Base-by-base conservation (phyloP, 2,329 filamentous ascomycete species). In the Orbilia oligospora region DNA sequence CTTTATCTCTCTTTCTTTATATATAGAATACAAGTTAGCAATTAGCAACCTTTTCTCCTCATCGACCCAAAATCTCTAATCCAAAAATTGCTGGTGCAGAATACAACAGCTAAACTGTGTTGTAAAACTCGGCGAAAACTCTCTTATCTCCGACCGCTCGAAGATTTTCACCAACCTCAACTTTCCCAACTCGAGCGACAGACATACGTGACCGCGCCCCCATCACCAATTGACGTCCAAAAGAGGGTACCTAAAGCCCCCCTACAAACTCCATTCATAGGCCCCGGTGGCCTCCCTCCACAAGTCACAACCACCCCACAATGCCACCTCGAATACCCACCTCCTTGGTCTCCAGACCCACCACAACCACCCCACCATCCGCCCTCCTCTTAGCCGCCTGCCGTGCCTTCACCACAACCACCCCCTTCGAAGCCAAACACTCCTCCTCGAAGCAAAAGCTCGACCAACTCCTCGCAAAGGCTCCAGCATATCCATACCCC, bases 401-500 rank as follows among this genome's bases (percentile, higher is more conserved):
- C 58, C 84, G 84, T 55, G 81, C 76, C 58, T 85, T 85, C 82
- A 81, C 81, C 55, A 80, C 80, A 33, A 81, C 83, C 12, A 79
- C 80, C 38, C 65, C 71, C 0, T 72, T 82, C 46, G 49, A 71
- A 18, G 83, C 83, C 65, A 85, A 84, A 79, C 56, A 61, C 36
- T 83, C 83, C 51, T 84, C 83, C 55, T 84, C 83, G 1, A 84
- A 84, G 66, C 80, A 83, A 22, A 82, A 84, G n/a, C 83, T 85
- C 18, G 38, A 67, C 61, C 67, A 81, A 38, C 67, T 82, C 36
- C 77, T 82, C 46, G 65, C 79, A 6, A 80, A 81, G 41, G 84
- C 90, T 73, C 90, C 90, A 10, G 86, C 87, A 2, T 96, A 96
- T 84, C 93, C 93, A 0, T 91, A 92, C 85, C 92, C 92, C 61